Evolutionary conservation across 257 asterid species (phyloP).

Genomic region (Misopates orontium): DNA sequence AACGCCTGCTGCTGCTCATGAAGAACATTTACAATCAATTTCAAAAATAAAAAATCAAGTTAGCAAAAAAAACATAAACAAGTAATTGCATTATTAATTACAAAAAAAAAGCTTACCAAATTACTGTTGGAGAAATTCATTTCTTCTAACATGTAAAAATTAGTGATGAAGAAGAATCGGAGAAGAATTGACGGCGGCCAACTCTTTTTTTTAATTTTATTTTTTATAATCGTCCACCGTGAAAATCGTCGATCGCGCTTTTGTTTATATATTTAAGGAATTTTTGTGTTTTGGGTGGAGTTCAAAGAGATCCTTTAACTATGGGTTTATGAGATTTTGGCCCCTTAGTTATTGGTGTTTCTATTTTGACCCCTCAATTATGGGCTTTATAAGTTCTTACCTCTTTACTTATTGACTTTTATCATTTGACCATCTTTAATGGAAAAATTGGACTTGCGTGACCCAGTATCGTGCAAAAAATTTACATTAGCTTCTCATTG

Average conservation of each 20-base stretch:
- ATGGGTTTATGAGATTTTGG: background rate
- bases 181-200: conserved; percentile 26
- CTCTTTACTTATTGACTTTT: background rate
- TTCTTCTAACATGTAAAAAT: background rate
- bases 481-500: too few species aligned
- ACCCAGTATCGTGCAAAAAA: too few species aligned
- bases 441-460: too few species aligned
- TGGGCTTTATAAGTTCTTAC: background rate
- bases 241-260: conserved; percentile 15
- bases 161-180: background rate
- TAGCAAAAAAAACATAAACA: background rate
- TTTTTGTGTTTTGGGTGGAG: background rate
- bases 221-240: conserved; percentile 15
- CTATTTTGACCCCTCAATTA: background rate
- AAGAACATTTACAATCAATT: too few species aligned
- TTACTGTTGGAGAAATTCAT: background rate
- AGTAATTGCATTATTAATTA: background rate
- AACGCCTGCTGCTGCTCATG: background rate
- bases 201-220: conserved; percentile 5
- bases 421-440: background rate
- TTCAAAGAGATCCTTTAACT: conserved; percentile 5
- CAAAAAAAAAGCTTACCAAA: background rate
- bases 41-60: too few species aligned
- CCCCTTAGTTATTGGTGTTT: background rate
- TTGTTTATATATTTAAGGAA: background rate